phyloP scores from a whole-genome alignment of 2,329 filamentous ascomycete species.

The Colletotrichum nymphaeae region DNA sequence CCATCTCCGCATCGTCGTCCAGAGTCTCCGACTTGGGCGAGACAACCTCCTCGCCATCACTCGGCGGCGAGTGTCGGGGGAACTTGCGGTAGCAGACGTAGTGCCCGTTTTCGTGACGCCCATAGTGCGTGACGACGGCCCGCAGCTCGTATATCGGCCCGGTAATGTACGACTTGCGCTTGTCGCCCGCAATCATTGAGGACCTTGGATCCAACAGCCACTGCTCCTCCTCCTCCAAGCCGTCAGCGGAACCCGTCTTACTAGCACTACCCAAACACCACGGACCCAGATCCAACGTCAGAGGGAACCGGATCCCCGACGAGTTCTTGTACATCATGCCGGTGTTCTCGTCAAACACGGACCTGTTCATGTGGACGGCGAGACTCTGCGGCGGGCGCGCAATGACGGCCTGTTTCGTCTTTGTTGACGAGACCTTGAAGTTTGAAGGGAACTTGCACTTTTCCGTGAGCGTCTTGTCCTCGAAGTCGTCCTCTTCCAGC shows the following conservation, averaged over 20 bases:
- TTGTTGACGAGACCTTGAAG: conserved; percentile 80
- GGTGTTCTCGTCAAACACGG: conserved; percentile 87
- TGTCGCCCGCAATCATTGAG: conserved; percentile 78
- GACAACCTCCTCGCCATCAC: conserved; percentile 38
- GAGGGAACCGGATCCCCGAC: conserved; percentile 82
- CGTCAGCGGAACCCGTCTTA: conserved; percentile 33
- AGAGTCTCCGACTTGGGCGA: conserved; percentile 16
- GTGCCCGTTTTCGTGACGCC: conserved; percentile 93
- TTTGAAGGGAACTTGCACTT: conserved; percentile 75
- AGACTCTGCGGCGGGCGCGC: conserved; percentile 84
- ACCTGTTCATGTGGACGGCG: conserved; percentile 90
- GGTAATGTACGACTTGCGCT: conserved; percentile 60
- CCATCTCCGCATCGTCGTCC: conserved; percentile 49
- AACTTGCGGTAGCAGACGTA: conserved; percentile 92
- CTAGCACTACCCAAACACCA: conserved; percentile 81
- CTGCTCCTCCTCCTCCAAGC: conserved; percentile 60
- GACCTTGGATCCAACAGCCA: conserved; percentile 77
- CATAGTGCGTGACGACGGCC: conserved; percentile 89
- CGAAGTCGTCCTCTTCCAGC: conserved; percentile 83
- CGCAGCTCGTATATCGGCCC: conserved; percentile 80
- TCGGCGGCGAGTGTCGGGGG: conserved; percentile 46
- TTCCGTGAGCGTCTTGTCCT: conserved; percentile 72
- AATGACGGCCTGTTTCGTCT: conserved; percentile 90
- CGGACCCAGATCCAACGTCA: conserved; percentile 78
- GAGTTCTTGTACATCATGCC: conserved; percentile 86